Conservation (phyloP, 23 red algal genomes). For the Gracilariopsis chorda region DNA sequence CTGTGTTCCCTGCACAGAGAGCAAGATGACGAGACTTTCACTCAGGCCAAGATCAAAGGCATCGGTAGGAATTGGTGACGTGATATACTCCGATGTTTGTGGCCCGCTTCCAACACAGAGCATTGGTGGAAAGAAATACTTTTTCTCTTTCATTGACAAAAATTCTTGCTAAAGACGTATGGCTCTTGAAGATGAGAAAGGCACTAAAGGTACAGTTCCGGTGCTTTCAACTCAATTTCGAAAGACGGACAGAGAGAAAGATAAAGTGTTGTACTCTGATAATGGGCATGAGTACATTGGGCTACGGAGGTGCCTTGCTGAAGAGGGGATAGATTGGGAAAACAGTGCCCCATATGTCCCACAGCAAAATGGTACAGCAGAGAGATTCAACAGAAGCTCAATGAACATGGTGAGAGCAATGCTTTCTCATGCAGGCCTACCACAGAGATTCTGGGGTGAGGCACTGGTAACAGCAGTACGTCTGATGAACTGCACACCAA, state of each 20-base stretch:
- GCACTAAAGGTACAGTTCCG: no score
- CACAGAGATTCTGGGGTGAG: not conserved
- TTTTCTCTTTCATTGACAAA: not conserved
- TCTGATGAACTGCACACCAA: not conserved
- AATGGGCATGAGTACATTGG: not conserved
- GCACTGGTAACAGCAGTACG: not conserved
- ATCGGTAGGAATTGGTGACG: not conserved
- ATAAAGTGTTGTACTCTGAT: not conserved
- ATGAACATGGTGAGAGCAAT: not conserved
- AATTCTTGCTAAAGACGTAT: not conserved
- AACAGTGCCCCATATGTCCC: not conserved
- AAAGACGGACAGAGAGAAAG: not conserved
- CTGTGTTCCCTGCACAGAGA: not conserved
- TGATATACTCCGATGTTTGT: not conserved
- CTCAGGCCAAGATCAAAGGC: not conserved
- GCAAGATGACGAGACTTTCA: not conserved
- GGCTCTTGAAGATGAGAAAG: not conserved
- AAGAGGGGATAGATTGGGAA: not conserved
- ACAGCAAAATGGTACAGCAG: constrained; percentile 3
- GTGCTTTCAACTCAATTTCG: no score
- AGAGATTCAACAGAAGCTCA: not conserved
- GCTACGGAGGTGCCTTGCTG: not conserved
- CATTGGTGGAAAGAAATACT: not conserved
- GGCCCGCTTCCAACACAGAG: not conserved
- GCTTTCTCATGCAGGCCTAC: not conserved